A percentile compares a stretch with the other conserved stretches of the same genome.
phyloP scores from a whole-genome alignment of 2,329 filamentous ascomycete genomes.

The Penicillium sp. region DNA sequence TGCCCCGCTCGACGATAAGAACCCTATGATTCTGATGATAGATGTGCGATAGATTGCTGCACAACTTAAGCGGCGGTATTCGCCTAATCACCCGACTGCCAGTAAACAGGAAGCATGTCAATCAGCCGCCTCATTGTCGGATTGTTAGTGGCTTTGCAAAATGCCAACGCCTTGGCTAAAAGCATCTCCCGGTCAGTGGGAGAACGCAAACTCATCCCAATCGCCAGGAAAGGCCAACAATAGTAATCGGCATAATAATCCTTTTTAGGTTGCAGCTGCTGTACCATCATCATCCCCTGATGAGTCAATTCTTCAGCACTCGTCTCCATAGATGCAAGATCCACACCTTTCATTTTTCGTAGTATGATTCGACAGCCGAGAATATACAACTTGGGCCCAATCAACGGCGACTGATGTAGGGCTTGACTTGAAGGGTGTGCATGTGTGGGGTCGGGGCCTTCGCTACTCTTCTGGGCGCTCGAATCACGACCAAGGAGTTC shows the following conservation, averaged over 20 bases:
- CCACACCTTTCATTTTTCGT: slow-evolving; percentile 7
- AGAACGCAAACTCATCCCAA: slow-evolving; percentile 25
- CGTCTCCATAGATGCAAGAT: background rate
- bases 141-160: slow-evolving; percentile 33
- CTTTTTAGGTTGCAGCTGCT: slow-evolving; percentile 22
- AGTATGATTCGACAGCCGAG: slow-evolving; percentile 27
- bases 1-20: background rate
- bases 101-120: slow-evolving; percentile 24
- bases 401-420: background rate
- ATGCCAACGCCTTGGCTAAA: slow-evolving; percentile 25
- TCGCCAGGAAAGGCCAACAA: slow-evolving; percentile 32
- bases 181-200: slow-evolving; percentile 22
- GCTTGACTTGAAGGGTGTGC: background rate
- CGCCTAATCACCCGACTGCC: slow-evolving; percentile 3
- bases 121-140: slow-evolving; percentile 32
- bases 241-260: slow-evolving; percentile 40
- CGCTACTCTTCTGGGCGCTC: too few relatives aligned
- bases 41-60: background rate
- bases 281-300: slow-evolving; percentile 23
- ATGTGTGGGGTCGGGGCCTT: background rate
- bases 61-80: background rate
- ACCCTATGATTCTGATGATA: background rate
- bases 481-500: background rate
- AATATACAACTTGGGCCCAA: slow-evolving; percentile 28
- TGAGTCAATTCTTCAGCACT: slow-evolving; percentile 15